Percentiles rank a stretch among this genome's conserved stretches.
Evolutionary conservation across 306 rosid species (phyloP).

Genomic region (Glycine soja): DNA sequence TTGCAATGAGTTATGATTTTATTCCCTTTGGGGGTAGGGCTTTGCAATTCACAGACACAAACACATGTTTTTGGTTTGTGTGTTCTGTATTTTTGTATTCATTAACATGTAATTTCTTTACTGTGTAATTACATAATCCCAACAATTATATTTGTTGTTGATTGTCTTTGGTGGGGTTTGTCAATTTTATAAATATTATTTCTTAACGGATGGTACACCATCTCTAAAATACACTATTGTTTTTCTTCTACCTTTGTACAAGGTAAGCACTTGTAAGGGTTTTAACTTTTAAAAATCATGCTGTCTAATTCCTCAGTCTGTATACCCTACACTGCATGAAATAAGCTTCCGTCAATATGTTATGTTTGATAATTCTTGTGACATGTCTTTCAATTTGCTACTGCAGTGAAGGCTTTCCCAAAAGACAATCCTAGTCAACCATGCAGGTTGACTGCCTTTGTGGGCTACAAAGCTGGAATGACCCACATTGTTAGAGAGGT

Average conservation of each 20-base stretch:
- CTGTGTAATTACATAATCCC: too few species aligned
- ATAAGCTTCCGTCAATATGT: neutral
- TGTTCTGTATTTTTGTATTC: too few species aligned
- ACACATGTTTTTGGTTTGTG: neutral
- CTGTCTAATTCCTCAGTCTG: neutral
- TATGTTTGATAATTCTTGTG: neutral
- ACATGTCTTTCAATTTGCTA: neutral
- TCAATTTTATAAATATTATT: neutral
- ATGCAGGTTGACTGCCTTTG: slow-evolving; percentile 77
- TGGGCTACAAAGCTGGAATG: slow-evolving; percentile 89
- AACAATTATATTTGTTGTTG: neutral
- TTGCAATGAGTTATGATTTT: neutral
- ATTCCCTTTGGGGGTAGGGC: neutral
- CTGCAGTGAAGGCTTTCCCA: slow-evolving; percentile 85
- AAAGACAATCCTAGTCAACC: slow-evolving; percentile 66
- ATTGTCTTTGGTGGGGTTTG: neutral
- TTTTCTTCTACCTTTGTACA: neutral
- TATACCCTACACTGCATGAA: neutral
- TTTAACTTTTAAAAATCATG: neutral
- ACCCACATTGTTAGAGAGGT: slow-evolving; percentile 88
- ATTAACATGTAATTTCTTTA: too few species aligned
- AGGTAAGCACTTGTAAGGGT: neutral
- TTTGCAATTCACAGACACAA: too few species aligned
- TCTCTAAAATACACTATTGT: neutral
- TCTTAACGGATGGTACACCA: neutral